Percentiles rank a stretch among this genome's conserved stretches.
phyloP scores from a whole-genome alignment of 2,329 filamentous ascomycete genomes.

The Lasiodiplodia citricola region DNA sequence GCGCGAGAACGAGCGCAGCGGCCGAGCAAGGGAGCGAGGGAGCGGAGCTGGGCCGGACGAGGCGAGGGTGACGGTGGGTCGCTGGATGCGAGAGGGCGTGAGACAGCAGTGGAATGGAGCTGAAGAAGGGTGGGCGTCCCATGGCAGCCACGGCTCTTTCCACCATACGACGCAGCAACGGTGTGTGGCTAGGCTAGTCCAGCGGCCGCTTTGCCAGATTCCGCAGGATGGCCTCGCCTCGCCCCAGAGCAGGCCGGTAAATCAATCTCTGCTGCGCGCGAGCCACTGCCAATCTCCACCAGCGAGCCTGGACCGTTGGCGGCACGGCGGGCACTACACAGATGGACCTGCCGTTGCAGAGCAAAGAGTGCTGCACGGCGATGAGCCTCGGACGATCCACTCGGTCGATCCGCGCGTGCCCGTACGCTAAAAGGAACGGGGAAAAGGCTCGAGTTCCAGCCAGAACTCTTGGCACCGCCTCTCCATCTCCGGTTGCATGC shows the following conservation, averaged over 20 bases:
- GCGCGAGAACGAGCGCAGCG: slow-evolving; percentile 18
- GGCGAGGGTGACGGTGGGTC: background rate
- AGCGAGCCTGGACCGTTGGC: background rate
- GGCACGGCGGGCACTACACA: slow-evolving; percentile 11
- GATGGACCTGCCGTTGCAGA: slow-evolving; percentile 1
- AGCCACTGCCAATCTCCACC: slow-evolving; percentile 11
- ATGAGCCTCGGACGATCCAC: slow-evolving; percentile 17
- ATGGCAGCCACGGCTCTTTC: background rate
- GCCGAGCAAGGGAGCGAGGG: slow-evolving; percentile 2
- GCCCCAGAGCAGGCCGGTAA: background rate
- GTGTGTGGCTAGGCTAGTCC: slow-evolving; percentile 3
- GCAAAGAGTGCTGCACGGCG: background rate
- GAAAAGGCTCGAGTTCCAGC: slow-evolving; percentile 3
- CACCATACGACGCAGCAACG: slow-evolving; percentile 17
- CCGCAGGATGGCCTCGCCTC: background rate
- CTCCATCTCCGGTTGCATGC: background rate
- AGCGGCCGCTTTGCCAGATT: slow-evolving; percentile 2
- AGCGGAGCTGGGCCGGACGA: background rate
- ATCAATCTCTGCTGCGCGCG: background rate
- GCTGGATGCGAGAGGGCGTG: background rate
- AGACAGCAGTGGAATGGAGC: background rate
- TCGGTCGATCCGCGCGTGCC: background rate
- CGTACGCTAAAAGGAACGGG: slow-evolving; percentile 2
- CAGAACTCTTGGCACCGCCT: background rate
- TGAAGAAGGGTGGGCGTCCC: no score